Base-by-base conservation (phyloP, 192 early-diverging fungal genomes). In the Paraglomus occultum region DNA sequence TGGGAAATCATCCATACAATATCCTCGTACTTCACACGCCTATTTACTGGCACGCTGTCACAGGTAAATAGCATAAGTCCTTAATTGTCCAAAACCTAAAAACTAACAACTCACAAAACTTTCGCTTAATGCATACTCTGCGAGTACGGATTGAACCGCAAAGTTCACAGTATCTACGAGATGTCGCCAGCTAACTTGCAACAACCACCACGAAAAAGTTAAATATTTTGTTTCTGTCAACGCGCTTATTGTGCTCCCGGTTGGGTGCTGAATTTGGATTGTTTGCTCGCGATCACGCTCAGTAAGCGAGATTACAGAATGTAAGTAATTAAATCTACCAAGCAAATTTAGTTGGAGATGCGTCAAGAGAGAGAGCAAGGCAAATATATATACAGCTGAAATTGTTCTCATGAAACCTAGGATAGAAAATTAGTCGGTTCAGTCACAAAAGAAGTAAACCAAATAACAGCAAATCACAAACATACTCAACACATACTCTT, bases 281-380 rank as follows among this genome's bases (percentile, higher is more conserved):
- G 74, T 75, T 17, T 81, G 80, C 17, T 82, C 83, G 60, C 73
- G 80, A 7, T 79, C 80, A 44, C 79, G 75, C 44, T 77, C 74
- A 55, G 79, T 76, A n/a, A 86, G 74, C 9, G 83, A 76, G 20
- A 84, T 75, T 2, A 91, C 83, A 17, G 92, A 89, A 65, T 89
- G 90, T 17, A 90, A 79, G 72, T 97, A 99, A 61, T 92, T 92
- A 79, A 88, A 90, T 38, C 94, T 87, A 2, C 95, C 97, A 54
- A 99, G 76, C 14, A 99, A 80, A 75, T 93, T 95, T 42, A 99
- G 84, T 76, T 99, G 94, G 6, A 93, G 75, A 52, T 90, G 89
- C 9, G 92, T 94, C 11, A 96, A 85, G 42, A 95, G 67, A 0
- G 92, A 91, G 63, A 99, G 76, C 47, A 97, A 83, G n/a, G 88